Conservation (phyloP, 441 rosid genomes). For the Viola pubescens region DNA sequence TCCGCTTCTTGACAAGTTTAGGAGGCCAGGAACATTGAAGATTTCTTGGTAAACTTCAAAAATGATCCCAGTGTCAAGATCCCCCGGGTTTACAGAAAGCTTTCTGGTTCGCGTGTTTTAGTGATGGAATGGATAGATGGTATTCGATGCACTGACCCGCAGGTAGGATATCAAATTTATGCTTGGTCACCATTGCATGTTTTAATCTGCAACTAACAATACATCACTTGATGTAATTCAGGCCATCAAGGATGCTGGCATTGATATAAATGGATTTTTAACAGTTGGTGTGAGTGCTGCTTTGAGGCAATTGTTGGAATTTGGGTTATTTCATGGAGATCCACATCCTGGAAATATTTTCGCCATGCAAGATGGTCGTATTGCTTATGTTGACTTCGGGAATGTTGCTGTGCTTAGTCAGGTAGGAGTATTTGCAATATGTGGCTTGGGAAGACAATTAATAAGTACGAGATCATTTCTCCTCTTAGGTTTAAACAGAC, state of each 20-base stretch:
- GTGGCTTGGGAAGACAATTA: constrained; percentile 7
- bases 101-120: constrained; percentile 81
- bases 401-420: constrained; percentile 97
- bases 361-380: constrained; percentile 94
- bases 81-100: constrained; percentile 74
- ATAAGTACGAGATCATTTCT: background rate
- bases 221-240: constrained; percentile 24
- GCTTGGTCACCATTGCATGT: constrained; percentile 7
- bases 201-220: constrained; percentile 13
- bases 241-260: constrained; percentile 88
- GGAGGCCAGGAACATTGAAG: constrained; percentile 96
- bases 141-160: constrained; percentile 89
- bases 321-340: constrained; percentile 93
- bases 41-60: constrained; percentile 84
- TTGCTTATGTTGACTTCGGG: constrained; percentile 96
- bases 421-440: constrained; percentile 33
- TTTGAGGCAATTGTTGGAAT: constrained; percentile 77
- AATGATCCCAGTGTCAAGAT: constrained; percentile 90
- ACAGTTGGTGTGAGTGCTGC: constrained; percentile 98
- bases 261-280: constrained; percentile 77
- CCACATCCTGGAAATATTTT: constrained; percentile 98
- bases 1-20: constrained; percentile 17
- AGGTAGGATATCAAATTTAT: constrained; percentile 38
- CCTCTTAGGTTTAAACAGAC: constrained; percentile 1
- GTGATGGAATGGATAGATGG: constrained; percentile 99